Base-by-base conservation (phyloP, 768 basidiomycete genomes). In the Tricholoma matsutake region DNA sequence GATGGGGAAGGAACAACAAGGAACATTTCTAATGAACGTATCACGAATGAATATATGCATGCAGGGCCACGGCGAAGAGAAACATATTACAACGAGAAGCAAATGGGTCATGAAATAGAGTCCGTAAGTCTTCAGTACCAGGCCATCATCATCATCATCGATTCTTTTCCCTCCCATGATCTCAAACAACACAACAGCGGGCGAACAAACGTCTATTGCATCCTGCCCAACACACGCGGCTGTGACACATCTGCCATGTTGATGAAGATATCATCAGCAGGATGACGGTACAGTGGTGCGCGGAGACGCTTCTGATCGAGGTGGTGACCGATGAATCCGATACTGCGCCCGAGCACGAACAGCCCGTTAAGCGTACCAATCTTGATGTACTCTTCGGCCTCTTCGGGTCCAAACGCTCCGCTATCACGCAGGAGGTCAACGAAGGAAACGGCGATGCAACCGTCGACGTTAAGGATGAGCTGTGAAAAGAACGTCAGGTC, bases 341-440 rank as follows among this genome's bases (percentile, higher is more conserved):
- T 97, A 74, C 91, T 94, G 66, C 96, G 92, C 52, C 96, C 96
- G 58, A 98, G 88, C 51, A 99, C 96, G 78, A 98, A 98, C 61
- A 99, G 82, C 60, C 96, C 96, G 72, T 98, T 98, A 60, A 99
- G 84, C 3, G 92, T 91, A 57, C 94, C 94, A 64, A 95, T 95
- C 84, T 92, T 95, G 81, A 94, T 94, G 82, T 98, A 98, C 76
- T 98, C 96, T 58, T 95, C 90, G 6, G 95, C 96, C 76, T 98
- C 96, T 61, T 98, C 96, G 10, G 89, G 83, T 1, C 91, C 93
- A 84, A 99, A 98, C 7, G 96, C 96, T 60, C 96, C 96, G 58
- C 85, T 87, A 74, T 95, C 93, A 39, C 90, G 86, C 64, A 97
- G 85, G 56, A 98, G 84, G 76, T 98, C 96, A 65, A 96, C 94